Conservation (phyloP, 768 basidiomycete genomes). For the Mycena galopus region DNA sequence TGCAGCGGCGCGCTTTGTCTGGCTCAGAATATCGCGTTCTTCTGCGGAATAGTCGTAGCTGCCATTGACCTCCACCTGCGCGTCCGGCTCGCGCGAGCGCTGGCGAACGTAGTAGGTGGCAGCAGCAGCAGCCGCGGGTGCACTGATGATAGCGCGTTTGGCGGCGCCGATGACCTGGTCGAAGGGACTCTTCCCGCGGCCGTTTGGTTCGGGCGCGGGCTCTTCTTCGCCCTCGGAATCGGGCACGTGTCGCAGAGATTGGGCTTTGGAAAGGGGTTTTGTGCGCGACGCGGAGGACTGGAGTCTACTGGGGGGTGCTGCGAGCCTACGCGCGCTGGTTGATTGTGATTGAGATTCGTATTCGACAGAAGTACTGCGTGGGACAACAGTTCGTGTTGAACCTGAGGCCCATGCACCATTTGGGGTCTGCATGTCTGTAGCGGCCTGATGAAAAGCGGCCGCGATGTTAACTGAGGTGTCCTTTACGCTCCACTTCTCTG, state of each 20-base stretch:
- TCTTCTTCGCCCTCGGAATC: constrained; percentile 77
- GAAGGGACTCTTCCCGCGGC: constrained; percentile 78
- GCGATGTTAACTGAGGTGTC: constrained; percentile 92
- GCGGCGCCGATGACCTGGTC: constrained; percentile 71
- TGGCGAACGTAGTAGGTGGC: constrained; percentile 78
- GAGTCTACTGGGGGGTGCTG: constrained; percentile 69
- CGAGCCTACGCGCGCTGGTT: constrained; percentile 68
- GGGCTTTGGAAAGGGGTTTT: constrained; percentile 68
- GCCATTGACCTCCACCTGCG: constrained; percentile 50
- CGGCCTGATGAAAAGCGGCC: constrained; percentile 83
- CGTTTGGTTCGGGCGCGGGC: constrained; percentile 46
- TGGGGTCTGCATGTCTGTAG: constrained; percentile 65
- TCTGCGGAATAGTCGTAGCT: constrained; percentile 88
- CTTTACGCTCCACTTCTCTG: constrained; percentile 79
- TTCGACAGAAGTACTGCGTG: constrained; percentile 84
- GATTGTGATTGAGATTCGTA: constrained; percentile 77
- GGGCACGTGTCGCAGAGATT: constrained; percentile 70
- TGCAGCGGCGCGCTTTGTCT: constrained; percentile 44
- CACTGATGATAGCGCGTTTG: constrained; percentile 53
- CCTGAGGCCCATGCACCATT: constrained; percentile 79
- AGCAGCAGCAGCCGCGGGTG: constrained; percentile 64
- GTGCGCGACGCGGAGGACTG: constrained; percentile 41
- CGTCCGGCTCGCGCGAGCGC: constrained; percentile 69
- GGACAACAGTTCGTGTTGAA: constrained; percentile 61
- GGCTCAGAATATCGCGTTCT: constrained; percentile 71